Evolutionary conservation across 1,284 basidiomycete genomes (phyloP).

Genomic region (Termitomyces sp.): DNA sequence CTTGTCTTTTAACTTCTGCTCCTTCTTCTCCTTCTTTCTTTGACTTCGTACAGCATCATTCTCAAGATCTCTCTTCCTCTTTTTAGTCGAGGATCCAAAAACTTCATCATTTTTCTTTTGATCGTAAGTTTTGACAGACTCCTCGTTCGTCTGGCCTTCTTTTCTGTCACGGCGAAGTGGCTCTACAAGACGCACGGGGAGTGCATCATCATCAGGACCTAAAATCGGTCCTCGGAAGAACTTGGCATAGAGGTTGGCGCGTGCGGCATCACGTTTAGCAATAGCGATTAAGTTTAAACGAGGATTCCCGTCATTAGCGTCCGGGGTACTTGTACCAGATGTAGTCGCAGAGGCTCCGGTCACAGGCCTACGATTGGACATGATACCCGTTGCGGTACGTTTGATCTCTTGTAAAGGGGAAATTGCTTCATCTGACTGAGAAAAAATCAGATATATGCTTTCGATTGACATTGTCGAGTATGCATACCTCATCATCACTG

Average conservation of each 20-base stretch:
- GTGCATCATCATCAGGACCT: conserved; percentile 33
- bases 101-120: conserved; percentile 16
- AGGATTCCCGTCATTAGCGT: conserved; percentile 27
- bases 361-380: conserved; percentile 65
- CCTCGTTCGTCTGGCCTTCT: neutral
- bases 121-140: conserved; percentile 4
- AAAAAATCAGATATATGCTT: conserved; percentile 24
- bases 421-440: conserved; percentile 12
- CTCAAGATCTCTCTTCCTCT: conserved; percentile 18
- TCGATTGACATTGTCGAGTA: conserved; percentile 13
- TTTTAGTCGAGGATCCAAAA: conserved; percentile 16
- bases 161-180: neutral
- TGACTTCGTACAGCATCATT: conserved; percentile 1
- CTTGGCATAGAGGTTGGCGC: conserved; percentile 66
- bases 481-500: conserved; percentile 38
- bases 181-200: neutral
- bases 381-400: conserved; percentile 71
- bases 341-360: conserved; percentile 42
- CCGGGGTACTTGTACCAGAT: conserved; percentile 46
- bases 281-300: conserved; percentile 54
- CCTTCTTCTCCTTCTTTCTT: conserved; percentile 13
- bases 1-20: conserved; percentile 17
- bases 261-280: conserved; percentile 77
- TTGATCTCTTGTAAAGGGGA: conserved; percentile 31
- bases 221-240: conserved; percentile 76